Percentiles rank a stretch among this genome's conserved stretches.
phyloP scores from a whole-genome alignment of 768 basidiomycete species.

The Boletus fagicola region DNA sequence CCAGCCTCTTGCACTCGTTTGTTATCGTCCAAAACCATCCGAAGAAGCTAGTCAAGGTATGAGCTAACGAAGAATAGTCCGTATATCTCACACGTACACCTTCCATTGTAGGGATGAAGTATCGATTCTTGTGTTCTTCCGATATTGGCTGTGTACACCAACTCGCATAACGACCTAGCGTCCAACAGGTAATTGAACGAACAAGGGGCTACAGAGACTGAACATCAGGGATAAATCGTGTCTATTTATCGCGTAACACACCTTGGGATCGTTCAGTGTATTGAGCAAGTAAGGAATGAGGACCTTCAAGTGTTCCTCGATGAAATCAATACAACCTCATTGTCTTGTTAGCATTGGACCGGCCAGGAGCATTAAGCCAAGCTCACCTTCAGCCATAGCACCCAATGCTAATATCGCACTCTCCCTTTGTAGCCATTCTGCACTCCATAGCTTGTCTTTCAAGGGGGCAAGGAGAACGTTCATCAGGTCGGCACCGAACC shows the following conservation, averaged over 20 bases:
- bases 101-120: conserved; percentile 98
- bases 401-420: conserved; percentile 94
- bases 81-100: conserved; percentile 59
- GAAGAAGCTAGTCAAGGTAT: conserved; percentile 66
- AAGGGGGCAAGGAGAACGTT: conserved; percentile 84
- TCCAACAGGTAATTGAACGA: conserved; percentile 99
- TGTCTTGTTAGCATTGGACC: conserved; percentile 8
- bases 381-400: conserved; percentile 95
- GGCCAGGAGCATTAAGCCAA: background rate
- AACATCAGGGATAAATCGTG: background rate
- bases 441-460: conserved; percentile 91
- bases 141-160: conserved; percentile 90
- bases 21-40: conserved; percentile 97
- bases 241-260: conserved; percentile 31
- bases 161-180: conserved; percentile 95
- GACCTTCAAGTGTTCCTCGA: conserved; percentile 92
- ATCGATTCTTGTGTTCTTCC: conserved; percentile 84
- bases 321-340: conserved; percentile 91
- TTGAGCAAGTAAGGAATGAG: conserved; percentile 91
- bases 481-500: conserved; percentile 86
- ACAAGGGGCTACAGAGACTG: conserved; percentile 73
- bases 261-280: conserved; percentile 90
- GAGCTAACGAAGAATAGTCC: background rate
- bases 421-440: conserved; percentile 92
- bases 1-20: conserved; percentile 99